Base-by-base conservation (phyloP, 2,329 filamentous ascomycete genomes). In the Ascochyta koolunga region DNA sequence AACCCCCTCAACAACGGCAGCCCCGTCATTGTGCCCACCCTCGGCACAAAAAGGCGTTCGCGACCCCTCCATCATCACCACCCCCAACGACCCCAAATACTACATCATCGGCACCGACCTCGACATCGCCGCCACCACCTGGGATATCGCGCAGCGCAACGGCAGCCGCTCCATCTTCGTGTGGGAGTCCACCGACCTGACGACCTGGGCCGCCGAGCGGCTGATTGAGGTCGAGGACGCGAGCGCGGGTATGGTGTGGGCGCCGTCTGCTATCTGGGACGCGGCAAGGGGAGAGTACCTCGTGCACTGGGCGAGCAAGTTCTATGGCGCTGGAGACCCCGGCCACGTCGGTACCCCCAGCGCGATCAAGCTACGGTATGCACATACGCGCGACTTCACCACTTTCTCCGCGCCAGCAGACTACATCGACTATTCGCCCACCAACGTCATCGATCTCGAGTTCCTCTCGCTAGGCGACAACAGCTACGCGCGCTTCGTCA, bases 191-290 rank as follows among this genome's bases (percentile, higher is more conserved):
- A 79, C 76, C 0, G 80, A 84, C 47, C 67, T 84, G 4, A 65
- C 82, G 6, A 80, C 77, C 54, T 84, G 81, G 79, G 73, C 61
- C 10, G 70, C 71, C 11, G 81, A 83, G 62, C 70, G 80, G 5
- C 71, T 85, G 2, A 76, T 82, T 0, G 69, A 66, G 0, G 82
- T 85, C 10, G 82, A 84, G 59, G 77, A 82, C 51, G 67, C 68
- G n/a, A 79, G 76, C 3, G 83, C 81, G 0, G 83, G 82, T 3
- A 85, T 84, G 82, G 81, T 83, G 0, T 85, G 83, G 83, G 83
- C 82, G 0, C 83, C 83, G 0, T 79, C 81, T 44, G 82, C 82
- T 0, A 78, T 84, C 45, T 85, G 78, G 77, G 81, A 85, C 58
- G 70, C 75, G 0, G 67, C 70, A 1, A 77, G 79, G 61, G 62